These are phyloP conservation scores for Linderina pennispora DNA, from an alignment of 192 early-diverging fungal species.

Conservation along the genomic window DNA sequence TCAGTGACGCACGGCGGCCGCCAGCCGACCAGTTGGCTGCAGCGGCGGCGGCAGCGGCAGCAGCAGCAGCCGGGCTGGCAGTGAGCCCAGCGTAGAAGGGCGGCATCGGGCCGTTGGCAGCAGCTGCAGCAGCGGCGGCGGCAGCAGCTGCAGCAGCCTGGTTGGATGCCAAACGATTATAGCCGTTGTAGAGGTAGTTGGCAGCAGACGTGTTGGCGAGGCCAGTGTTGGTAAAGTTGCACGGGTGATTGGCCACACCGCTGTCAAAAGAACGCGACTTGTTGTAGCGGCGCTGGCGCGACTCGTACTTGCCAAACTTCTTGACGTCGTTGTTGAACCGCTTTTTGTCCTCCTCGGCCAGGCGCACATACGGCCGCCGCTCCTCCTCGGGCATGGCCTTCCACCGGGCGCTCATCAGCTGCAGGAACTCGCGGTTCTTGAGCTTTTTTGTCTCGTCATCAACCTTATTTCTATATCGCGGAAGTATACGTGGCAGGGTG, in stretches of 20 bases:
- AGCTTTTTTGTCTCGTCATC: slow-evolving; percentile 36
- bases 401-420: slow-evolving; percentile 48
- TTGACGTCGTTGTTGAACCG: slow-evolving; percentile 43
- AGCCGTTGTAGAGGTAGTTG: not conserved
- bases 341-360: slow-evolving; percentile 43
- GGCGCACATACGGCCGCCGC: slow-evolving; percentile 30
- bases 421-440: slow-evolving; percentile 50
- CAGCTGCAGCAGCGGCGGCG: slow-evolving; percentile 5
- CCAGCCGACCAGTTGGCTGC: not conserved
- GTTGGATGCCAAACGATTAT: not conserved
- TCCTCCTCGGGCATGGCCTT: slow-evolving; percentile 34
- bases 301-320: slow-evolving; percentile 45
- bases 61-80: not conserved
- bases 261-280: slow-evolving; percentile 9
- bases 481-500: not conserved
- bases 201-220: not conserved
- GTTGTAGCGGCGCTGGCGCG: slow-evolving; percentile 42
- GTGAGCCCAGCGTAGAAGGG: not conserved
- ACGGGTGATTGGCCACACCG: not conserved
- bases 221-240: not conserved
- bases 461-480: slow-evolving; percentile 21
- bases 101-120: not conserved
- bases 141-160: slow-evolving; percentile 1
- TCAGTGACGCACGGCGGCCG: not conserved
- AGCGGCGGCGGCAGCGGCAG: not conserved